These are phyloP conservation scores for Pseudogymnoascus destructans DNA, from an alignment of 2,329 filamentous ascomycete species.

Conservation along the genomic window DNA sequence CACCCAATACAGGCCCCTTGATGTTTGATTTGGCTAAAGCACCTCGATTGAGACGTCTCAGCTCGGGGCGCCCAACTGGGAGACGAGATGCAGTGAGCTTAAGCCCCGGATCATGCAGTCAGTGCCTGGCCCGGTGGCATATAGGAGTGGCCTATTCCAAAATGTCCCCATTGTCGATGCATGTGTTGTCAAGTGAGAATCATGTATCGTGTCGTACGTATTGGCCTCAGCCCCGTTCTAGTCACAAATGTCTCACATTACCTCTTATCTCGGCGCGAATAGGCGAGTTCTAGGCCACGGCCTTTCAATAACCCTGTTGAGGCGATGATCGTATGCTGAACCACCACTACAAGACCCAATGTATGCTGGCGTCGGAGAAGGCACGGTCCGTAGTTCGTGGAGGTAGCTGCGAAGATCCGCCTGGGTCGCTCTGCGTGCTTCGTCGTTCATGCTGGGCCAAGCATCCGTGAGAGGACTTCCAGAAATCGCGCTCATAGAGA, in stretches of 20 bases:
- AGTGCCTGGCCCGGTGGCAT: not conserved
- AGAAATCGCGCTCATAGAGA: not conserved
- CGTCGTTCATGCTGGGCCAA: conserved; percentile 9
- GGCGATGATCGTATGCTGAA: not conserved
- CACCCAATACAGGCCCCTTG: not conserved
- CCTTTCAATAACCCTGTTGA: not conserved
- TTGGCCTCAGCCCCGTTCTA: not conserved
- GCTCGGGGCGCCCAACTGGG: not conserved
- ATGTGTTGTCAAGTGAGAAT: not conserved
- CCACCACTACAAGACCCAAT: not conserved
- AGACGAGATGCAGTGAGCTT: not conserved
- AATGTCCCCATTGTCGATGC: not conserved
- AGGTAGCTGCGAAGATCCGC: not conserved
- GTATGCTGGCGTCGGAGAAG: not conserved
- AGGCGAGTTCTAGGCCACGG: not conserved
- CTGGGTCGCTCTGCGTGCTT: not conserved
- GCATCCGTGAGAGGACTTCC: conserved; percentile 6
- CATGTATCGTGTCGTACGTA: not conserved
- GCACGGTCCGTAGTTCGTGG: not conserved
- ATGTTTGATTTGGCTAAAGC: not conserved
- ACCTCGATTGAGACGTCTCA: not conserved
- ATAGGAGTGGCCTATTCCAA: not conserved
- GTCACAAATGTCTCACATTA: not conserved
- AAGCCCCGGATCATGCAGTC: not conserved
- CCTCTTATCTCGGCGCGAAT: not conserved